Percentiles rank a stretch among this genome's conserved stretches.
phyloP scores from a whole-genome alignment of 2,329 filamentous ascomycete genomes.

The Xylariaceae sp. region DNA sequence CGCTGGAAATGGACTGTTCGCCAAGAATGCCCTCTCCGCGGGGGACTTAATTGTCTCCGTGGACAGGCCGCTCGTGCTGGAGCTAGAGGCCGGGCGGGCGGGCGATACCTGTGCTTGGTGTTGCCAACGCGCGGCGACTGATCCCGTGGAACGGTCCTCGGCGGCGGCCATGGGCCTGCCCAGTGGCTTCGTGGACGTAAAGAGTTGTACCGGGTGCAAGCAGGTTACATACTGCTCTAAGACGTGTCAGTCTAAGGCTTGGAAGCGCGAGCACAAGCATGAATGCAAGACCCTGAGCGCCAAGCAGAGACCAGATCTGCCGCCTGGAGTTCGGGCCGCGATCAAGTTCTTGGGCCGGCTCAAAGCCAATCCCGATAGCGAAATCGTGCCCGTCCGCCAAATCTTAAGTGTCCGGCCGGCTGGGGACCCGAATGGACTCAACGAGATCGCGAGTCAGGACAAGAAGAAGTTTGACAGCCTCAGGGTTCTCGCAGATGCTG shows the following conservation, averaged over 20 bases:
- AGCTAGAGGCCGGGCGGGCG: conserved; percentile 24
- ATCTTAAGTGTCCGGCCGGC: conserved; percentile 23
- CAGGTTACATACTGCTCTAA: conserved; percentile 28
- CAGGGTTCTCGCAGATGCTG: conserved; percentile 21
- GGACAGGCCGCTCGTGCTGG: conserved; percentile 26
- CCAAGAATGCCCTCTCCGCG: conserved; percentile 23
- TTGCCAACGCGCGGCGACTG: conserved; percentile 24
- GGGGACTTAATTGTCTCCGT: conserved; percentile 24
- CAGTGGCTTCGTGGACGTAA: conserved; percentile 22
- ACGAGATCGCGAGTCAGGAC: conserved; percentile 17
- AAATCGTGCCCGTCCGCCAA: conserved; percentile 15
- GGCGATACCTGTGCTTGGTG: conserved; percentile 30
- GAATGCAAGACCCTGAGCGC: conserved; percentile 29
- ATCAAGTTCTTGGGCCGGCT: conserved; percentile 28
- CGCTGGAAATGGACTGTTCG: conserved; percentile 28
- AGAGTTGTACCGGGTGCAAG: conserved; percentile 26
- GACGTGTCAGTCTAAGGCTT: conserved; percentile 27
- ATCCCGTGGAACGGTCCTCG: conserved; percentile 18
- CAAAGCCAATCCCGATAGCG: conserved; percentile 19
- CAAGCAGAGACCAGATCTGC: conserved; percentile 18
- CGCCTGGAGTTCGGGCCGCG: conserved; percentile 22
- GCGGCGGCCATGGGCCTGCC: conserved; percentile 28
- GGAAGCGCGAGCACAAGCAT: conserved; percentile 30
- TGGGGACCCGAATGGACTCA: conserved; percentile 12
- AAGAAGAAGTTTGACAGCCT: conserved; percentile 23